Base-by-base conservation (phyloP, 208 protist genomes). In the Trypanosoma grayi region DNA sequence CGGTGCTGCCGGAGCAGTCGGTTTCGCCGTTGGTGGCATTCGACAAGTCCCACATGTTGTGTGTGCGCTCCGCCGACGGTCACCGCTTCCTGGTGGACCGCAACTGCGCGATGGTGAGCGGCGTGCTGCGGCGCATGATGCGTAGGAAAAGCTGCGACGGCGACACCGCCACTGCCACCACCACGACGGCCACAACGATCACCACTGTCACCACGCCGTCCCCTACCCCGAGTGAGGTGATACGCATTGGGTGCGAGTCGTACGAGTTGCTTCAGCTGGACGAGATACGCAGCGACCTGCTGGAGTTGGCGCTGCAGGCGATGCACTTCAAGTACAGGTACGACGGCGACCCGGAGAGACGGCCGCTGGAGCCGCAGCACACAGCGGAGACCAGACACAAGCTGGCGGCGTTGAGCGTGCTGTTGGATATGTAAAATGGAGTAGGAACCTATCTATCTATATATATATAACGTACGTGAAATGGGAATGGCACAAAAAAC, bases 271-370 rank as follows among this genome's bases (percentile, higher is more conserved):
- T 94, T 54, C 60, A 58, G 22, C 30, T 91, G 31, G 65, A 81
- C 1, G 73, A 87, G 43, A 60, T 86, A 14, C 43, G 56, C 2
- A 50, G 55, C 0, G 66, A 72, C 4, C 50, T 86, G 39, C 55
- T 94, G 30, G 75, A 85, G 31, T 27, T 73, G 9, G 79, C 75
- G 30, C 53, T 90, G 1, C 39, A 52, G 37, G 85, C 82, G 60
- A 87, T 86, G 81, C 76, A 87, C 43, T 59, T 63, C 54, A 94
- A 94, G 66, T 90, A 87, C 46, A 70, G 72, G 27, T 55, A 77
- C 13, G 87, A 94, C 50, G 60, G 63, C 2, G 81, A 90, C 27
- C 59, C 73, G 6, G 87, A 93, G 50, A 88, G 80, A 60, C 50
- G 74, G 16, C 27, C 65, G 31, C 25, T 56, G 6, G 66, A 75